Conservation (phyloP, 75 land plant genomes). For the Picea sitchensis region DNA sequence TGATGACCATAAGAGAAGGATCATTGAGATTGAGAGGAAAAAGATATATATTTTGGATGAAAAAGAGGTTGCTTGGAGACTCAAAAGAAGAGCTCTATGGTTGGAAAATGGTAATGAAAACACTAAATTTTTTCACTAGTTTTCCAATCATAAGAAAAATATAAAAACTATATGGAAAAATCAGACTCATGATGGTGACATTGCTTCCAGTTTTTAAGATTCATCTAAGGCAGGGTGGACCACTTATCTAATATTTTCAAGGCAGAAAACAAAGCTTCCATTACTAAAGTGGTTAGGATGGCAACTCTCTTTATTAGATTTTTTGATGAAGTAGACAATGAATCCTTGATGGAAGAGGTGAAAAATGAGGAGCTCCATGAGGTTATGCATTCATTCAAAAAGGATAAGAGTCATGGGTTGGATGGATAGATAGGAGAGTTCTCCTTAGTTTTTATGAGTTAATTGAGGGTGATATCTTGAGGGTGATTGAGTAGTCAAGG, state of each 20-base stretch:
- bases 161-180: background rate
- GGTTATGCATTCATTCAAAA: background rate
- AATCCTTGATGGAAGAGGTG: too few relatives aligned
- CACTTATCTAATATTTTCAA: background rate
- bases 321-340: too few relatives aligned
- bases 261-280: background rate
- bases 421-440: background rate
- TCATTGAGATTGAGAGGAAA: too few relatives aligned
- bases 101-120: background rate
- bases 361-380: background rate
- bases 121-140: background rate
- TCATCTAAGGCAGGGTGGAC: background rate
- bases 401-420: background rate
- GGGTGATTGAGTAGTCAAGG: background rate
- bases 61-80: background rate
- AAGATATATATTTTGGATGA: background rate
- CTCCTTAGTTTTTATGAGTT: background rate
- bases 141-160: background rate
- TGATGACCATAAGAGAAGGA: too few relatives aligned
- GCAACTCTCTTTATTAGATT: background rate
- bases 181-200: too few relatives aligned
- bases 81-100: background rate
- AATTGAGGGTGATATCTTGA: background rate
- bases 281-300: background rate
- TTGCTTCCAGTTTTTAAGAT: background rate